These are phyloP conservation scores for Bimuria novae-zelandiae DNA, from an alignment of 2,329 filamentous ascomycete genomes.

Conservation along the genomic window DNA sequence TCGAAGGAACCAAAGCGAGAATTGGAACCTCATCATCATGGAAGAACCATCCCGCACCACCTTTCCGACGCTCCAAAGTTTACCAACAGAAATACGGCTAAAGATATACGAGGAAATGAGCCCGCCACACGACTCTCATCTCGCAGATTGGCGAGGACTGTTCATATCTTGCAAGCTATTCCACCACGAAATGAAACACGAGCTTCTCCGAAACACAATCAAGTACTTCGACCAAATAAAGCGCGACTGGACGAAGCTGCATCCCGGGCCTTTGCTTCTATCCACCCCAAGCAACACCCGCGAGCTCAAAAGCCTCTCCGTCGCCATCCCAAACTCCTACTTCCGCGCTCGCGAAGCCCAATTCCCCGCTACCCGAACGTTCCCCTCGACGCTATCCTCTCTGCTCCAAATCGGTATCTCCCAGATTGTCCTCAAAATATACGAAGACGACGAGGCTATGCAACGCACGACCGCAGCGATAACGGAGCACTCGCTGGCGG, in stretches of 20 bases:
- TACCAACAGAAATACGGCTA: conserved; percentile 2
- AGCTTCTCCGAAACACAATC: neutral
- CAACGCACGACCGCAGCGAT: neutral
- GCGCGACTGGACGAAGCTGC: neutral
- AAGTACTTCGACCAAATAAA: neutral
- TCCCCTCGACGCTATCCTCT: neutral
- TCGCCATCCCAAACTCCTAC: conserved; percentile 2
- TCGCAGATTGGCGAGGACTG: neutral
- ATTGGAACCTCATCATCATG: no score
- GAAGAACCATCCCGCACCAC: no score
- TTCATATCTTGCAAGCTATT: neutral
- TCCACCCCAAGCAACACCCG: neutral
- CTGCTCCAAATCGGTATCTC: neutral
- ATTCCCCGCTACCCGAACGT: neutral
- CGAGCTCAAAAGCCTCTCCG: neutral
- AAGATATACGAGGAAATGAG: neutral
- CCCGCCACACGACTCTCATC: neutral
- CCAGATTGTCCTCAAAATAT: neutral
- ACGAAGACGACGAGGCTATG: neutral
- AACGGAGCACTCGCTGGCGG: neutral
- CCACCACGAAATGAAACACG: conserved; percentile 5
- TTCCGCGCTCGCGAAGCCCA: neutral
- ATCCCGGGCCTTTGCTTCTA: neutral
- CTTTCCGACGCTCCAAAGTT: neutral
- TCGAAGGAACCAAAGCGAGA: no score